A percentile compares a stretch with the other conserved stretches of the same genome.
Evolutionary conservation across 2,329 filamentous ascomycete species (phyloP).

Genomic region (Plectosphaerella sp.): DNA sequence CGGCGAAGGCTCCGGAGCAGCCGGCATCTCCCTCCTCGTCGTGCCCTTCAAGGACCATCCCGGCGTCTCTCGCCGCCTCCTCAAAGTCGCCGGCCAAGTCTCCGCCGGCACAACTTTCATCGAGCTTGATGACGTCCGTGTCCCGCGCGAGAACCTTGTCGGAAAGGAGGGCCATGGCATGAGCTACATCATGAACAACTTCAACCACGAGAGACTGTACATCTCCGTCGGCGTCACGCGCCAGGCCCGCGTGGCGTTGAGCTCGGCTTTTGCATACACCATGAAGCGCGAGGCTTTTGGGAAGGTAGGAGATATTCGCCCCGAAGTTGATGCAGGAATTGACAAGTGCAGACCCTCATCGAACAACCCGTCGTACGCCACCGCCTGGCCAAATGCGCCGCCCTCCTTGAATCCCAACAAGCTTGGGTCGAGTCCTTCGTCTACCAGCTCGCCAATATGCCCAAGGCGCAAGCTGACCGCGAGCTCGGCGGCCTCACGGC

Average conservation of each 20-base stretch:
- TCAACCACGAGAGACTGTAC: slow-evolving; percentile 71
- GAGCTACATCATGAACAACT: slow-evolving; percentile 73
- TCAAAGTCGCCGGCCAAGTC: slow-evolving; percentile 63
- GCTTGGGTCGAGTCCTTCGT: slow-evolving; percentile 70
- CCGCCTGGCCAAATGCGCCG: slow-evolving; percentile 65
- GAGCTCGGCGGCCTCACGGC: slow-evolving; percentile 70
- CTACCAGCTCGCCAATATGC: slow-evolving; percentile 63
- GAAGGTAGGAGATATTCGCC: slow-evolving; percentile 6
- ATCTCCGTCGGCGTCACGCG: slow-evolving; percentile 63
- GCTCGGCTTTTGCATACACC: slow-evolving; percentile 30
- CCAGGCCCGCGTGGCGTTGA: slow-evolving; percentile 40
- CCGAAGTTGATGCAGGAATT: slow-evolving; percentile 11
- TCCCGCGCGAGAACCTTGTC: slow-evolving; percentile 66
- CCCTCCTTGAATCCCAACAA: slow-evolving; percentile 63
- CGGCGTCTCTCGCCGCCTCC: slow-evolving; percentile 63
- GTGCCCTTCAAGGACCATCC: slow-evolving; percentile 65
- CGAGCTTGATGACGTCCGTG: slow-evolving; percentile 69
- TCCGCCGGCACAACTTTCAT: slow-evolving; percentile 70
- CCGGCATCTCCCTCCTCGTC: slow-evolving; percentile 62
- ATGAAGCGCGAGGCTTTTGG: slow-evolving; percentile 33
- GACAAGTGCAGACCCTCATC: slow-evolving; percentile 44
- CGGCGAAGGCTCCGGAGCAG: slow-evolving; percentile 48
- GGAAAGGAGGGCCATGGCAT: slow-evolving; percentile 68
- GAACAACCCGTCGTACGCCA: slow-evolving; percentile 73
- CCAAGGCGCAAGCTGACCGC: slow-evolving; percentile 52